phyloP scores from a whole-genome alignment of 164 flowering plant species.

The Aristolochia contorta region DNA sequence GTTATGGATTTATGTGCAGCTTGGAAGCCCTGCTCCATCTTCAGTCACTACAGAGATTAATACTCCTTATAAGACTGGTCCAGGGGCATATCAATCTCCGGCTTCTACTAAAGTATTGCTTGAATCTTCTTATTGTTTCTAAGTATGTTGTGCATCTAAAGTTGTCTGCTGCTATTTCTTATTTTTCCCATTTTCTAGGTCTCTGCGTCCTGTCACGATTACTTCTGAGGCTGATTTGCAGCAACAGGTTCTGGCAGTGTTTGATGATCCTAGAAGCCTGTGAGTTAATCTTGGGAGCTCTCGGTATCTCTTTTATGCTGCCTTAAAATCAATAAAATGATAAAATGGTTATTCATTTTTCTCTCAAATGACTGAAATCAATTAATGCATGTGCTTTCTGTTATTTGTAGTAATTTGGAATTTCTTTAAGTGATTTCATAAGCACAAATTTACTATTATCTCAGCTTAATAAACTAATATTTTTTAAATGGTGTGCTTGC shows the following conservation, averaged over 20 bases:
- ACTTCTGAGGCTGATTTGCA: conserved; percentile 33
- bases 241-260: conserved; percentile 42
- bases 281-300: conserved; percentile 26
- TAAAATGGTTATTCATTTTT: too few species aligned
- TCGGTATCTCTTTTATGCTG: too few species aligned
- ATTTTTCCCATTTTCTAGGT: conserved; percentile 23
- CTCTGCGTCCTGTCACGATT: conserved; percentile 24
- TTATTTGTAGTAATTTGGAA: too few species aligned
- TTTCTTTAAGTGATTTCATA: too few species aligned
- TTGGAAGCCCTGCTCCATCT: conserved; percentile 22
- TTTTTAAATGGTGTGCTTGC: too few species aligned
- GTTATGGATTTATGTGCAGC: conserved; percentile 12
- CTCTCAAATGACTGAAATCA: too few species aligned
- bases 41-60: too few species aligned
- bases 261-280: conserved; percentile 44
- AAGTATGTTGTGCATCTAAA: not conserved
- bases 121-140: not conserved
- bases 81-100: conserved; percentile 30
- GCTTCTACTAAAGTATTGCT: conserved; percentile 40
- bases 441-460: too few species aligned
- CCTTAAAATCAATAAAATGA: too few species aligned
- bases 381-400: too few species aligned
- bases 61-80: conserved; percentile 6
- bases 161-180: not conserved
- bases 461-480: too few species aligned